A percentile compares a stretch with the other conserved stretches of the same genome.
Evolutionary conservation across 768 basidiomycete genomes (phyloP).

Genomic region (Lepiota venenata): DNA sequence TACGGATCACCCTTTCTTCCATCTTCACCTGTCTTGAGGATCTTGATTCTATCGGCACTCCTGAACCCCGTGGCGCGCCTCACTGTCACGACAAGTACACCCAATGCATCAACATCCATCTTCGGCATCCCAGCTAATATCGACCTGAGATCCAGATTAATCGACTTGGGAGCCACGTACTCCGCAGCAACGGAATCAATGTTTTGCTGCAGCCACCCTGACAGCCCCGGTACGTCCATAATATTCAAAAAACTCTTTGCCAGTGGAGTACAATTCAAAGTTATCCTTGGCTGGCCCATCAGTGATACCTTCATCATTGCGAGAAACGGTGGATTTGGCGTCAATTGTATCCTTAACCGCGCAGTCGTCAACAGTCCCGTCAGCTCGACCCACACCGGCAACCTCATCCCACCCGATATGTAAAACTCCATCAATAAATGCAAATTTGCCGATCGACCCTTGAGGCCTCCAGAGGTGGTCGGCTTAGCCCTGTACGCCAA

Average conservation of each 20-base stretch:
- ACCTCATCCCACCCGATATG: slow-evolving; percentile 38
- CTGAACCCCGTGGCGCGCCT: slow-evolving; percentile 54
- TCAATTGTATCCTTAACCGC: slow-evolving; percentile 68
- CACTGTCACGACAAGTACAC: slow-evolving; percentile 64
- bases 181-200: slow-evolving; percentile 60
- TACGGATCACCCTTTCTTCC: slow-evolving; percentile 47
- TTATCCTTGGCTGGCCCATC: slow-evolving; percentile 66
- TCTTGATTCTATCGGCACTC: slow-evolving; percentile 31
- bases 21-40: slow-evolving; percentile 27
- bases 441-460: slow-evolving; percentile 50
- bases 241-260: slow-evolving; percentile 63
- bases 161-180: slow-evolving; percentile 68
- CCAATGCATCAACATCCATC: slow-evolving; percentile 63
- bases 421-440: slow-evolving; percentile 72
- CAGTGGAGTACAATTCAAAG: slow-evolving; percentile 63
- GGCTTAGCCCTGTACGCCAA: slow-evolving; percentile 62
- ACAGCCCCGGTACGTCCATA: slow-evolving; percentile 74
- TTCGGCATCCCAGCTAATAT: slow-evolving; percentile 56
- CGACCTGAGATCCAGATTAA: slow-evolving; percentile 67
- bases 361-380: slow-evolving; percentile 62
- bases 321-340: slow-evolving; percentile 64
- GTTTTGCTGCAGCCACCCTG: slow-evolving; percentile 61
- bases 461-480: slow-evolving; percentile 30
- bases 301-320: slow-evolving; percentile 52
- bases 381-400: slow-evolving; percentile 71